A percentile compares a stretch with the other conserved stretches of the same genome.
phyloP scores from a whole-genome alignment of 1,284 basidiomycete genomes.

The Mycena sp. region DNA sequence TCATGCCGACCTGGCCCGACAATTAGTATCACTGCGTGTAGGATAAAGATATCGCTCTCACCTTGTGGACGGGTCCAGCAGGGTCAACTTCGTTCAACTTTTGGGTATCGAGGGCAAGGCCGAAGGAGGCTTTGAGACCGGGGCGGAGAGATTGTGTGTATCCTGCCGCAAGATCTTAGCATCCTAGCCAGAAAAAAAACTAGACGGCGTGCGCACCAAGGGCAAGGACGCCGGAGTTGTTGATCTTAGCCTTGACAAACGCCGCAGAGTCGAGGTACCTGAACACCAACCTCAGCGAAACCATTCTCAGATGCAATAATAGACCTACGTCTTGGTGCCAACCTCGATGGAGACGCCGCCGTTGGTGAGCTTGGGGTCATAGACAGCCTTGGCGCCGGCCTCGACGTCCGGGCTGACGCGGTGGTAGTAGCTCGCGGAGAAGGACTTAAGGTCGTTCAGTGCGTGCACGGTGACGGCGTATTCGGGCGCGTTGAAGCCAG shows the following conservation, averaged over 20 bases:
- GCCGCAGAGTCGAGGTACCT: conserved; percentile 90
- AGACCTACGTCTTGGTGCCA: conserved; percentile 91
- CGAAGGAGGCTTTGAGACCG: conserved; percentile 95
- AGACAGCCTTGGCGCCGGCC: conserved; percentile 97
- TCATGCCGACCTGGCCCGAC: conserved; percentile 67
- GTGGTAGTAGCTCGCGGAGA: conserved; percentile 99
- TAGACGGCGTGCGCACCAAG: conserved; percentile 61
- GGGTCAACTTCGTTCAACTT: conserved; percentile 79
- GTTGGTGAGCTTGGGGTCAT: conserved; percentile 93
- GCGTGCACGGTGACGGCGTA: conserved; percentile 97
- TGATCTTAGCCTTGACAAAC: conserved; percentile 99
- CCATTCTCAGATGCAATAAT: background rate
- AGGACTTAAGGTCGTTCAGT: conserved; percentile 94
- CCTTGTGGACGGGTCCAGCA: conserved; percentile 78
- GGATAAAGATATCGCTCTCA: conserved; percentile 34
- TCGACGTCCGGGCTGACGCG: conserved; percentile 95
- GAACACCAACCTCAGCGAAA: background rate
- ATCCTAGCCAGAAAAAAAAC: background rate
- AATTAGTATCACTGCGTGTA: conserved; percentile 1
- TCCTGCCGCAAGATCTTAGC: conserved; percentile 49
- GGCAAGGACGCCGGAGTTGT: conserved; percentile 92
- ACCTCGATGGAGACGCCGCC: conserved; percentile 94
- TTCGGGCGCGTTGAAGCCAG: conserved; percentile 96
- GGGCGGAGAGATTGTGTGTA: conserved; percentile 95
- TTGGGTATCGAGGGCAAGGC: conserved; percentile 92